Evolutionary conservation across 345 rosid species (phyloP).

Genomic region (Psidium friedrichsthalianum): DNA sequence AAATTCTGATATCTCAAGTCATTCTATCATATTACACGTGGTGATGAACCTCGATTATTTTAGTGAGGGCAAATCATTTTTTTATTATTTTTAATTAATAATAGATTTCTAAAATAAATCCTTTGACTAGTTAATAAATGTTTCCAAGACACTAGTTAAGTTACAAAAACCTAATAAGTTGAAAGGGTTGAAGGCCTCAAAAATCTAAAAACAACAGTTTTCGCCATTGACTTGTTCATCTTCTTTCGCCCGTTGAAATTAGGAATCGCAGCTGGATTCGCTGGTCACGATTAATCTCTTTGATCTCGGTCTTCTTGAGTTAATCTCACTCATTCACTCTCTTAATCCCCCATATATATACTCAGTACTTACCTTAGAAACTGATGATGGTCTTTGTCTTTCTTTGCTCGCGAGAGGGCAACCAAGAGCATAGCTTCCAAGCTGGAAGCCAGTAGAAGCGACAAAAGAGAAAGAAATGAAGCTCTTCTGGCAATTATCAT

Average conservation of each 20-base stretch:
- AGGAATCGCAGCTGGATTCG: no score
- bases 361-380: no score
- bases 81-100: neutral
- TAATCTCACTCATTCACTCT: no score
- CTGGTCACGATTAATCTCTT: no score
- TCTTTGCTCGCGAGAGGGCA: neutral
- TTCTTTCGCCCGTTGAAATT: no score
- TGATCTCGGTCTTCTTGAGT: no score
- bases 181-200: no score
- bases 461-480: slow-evolving; percentile 28
- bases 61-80: neutral
- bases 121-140: neutral
- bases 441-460: neutral
- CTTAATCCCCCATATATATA: no score
- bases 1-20: neutral
- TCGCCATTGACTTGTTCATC: no score
- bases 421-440: neutral
- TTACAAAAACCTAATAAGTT: neutral
- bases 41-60: neutral
- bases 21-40: neutral
- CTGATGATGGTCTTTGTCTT: neutral
- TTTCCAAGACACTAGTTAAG: neutral
- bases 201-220: no score
- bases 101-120: neutral
- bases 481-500: slow-evolving; percentile 17